Evolutionary conservation across 257 asterid genomes (phyloP).

Genomic region (Solanum peruvianum): DNA sequence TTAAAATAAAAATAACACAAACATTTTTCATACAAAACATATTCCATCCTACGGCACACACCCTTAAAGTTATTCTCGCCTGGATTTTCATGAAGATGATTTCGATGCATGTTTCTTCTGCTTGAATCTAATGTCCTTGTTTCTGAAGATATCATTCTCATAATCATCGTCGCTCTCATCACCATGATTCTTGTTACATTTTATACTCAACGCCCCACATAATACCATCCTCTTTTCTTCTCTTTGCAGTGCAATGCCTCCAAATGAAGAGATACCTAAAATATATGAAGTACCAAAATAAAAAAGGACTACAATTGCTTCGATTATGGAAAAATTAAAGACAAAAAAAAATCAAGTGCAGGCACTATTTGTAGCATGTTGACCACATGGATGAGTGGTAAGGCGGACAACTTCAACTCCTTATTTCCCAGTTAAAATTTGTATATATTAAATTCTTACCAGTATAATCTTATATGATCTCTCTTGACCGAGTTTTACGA

Average conservation of each 20-base stretch:
- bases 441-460: background rate
- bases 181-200: slow-evolving; percentile 24
- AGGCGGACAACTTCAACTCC: background rate
- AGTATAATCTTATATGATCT: background rate
- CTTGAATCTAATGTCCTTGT: slow-evolving; percentile 29
- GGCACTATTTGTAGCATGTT: background rate
- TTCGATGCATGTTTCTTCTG: slow-evolving; percentile 26
- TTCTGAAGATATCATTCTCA: slow-evolving; percentile 23
- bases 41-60: background rate
- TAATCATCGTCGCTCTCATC: slow-evolving; percentile 37
- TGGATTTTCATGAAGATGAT: slow-evolving; percentile 19
- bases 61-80: background rate
- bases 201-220: slow-evolving; percentile 48
- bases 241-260: slow-evolving; percentile 27
- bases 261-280: slow-evolving; percentile 85
- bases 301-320: background rate
- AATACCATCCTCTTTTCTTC: slow-evolving; percentile 38
- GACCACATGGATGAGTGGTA: background rate
- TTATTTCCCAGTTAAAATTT: background rate
- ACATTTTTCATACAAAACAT: background rate
- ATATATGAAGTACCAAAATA: background rate
- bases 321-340: background rate
- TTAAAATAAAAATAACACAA: no score
- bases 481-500: background rate
- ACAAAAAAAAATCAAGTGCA: background rate